Evolutionary conservation across 2,329 filamentous ascomycete genomes (phyloP), one percentile per base, ranked within the genome.

Genomic region (Xylaria digitata): DNA sequence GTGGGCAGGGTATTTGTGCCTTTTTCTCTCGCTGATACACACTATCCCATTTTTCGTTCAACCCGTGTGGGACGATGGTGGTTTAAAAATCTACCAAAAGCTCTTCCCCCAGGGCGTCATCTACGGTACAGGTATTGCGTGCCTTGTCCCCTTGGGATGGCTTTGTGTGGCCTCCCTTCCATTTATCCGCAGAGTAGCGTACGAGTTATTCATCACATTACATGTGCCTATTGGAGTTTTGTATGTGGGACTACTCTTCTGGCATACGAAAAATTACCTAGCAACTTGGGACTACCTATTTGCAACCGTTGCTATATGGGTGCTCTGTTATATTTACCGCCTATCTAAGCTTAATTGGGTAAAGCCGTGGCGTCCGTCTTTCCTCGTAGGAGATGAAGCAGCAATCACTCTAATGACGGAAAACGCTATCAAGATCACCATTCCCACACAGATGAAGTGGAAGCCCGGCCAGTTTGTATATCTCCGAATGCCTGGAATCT

Each of bases 381-480:
- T 93, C 82, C 82, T 97, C 73, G 91, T 97, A 49, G 95, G 95
- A 54, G 95, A 98, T 73, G 94, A 97, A 80, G 94, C 93, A 0
- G 92, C 93, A 30, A 90, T 97, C 45, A 96, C 93, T 0, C 85
- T 97, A 26, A 90, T 98, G 83, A 90, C 93, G 2, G 94, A 97
- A 74, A 95, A 96, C 75, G 93, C 93, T n/a, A 90, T 98, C 81
- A 97, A 97, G 78, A 88, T 98, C 72, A 97, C 95, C 0, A 92
- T 98, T 57, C 94, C 95, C 0, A 97, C 95, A 0, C 93, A 95
- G 78, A 92, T 96, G 86, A 90, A 88, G 69, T 98, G 95, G 95
- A 90, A 89, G 76, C 94, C 95, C 0, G 96, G 95, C 5, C 96
- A 98, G 79, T 97, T 96, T 73, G 92, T 97, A 19, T 98, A 97